Base-by-base conservation (phyloP, 129 eudicot species). In the Helianthus tuberosus region DNA sequence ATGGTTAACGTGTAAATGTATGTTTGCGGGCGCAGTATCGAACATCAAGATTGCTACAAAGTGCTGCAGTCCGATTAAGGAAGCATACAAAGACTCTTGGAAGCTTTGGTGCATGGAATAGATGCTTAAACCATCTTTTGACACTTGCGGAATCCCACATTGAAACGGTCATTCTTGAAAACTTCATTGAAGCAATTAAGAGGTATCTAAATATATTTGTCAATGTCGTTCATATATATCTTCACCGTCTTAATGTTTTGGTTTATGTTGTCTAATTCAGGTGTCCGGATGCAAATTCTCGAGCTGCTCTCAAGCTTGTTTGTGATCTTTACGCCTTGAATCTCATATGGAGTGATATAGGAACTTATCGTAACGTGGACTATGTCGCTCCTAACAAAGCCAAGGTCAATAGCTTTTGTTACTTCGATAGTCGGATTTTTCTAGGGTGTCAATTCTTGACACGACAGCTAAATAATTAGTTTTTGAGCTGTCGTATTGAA, bases 331-430 rank as follows among this genome's bases (percentile, higher is more conserved):
- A 90, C 78, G 98, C 98, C 6, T 79, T 94, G 96, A 88, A 94
- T 54, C 86, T 89, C 58, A 90, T 94, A 62, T 94, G 98, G 98
- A 90, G 82, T 15, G 98, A 94, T 76, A 94, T 94, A 49, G 98
- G 98, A 73, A 94, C 97, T 47, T 94, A 90, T 57, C 93, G 97
- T 60, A 94, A 94, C 66, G 98, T 94, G 86, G 98, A 94, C 73
- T 94, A 94, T 84, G 96, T 94, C 46, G 97, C 97, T 53, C 98
- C 97, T 9, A 94, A 94, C 86, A 94, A 94, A 83, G 98, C 98
- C 13, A 94, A 90, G 98, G 98, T 92, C 71, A 59, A 20, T 35
- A 69, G 25, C 35, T 36, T 46, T 69, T 63, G 48, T 14, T 35
- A 36, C 65, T 29, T 58, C 1, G 25, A 58, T 55, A 55, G 62